Base-by-base conservation (phyloP, 2,329 filamentous ascomycete species). In the Metarhizium album region DNA sequence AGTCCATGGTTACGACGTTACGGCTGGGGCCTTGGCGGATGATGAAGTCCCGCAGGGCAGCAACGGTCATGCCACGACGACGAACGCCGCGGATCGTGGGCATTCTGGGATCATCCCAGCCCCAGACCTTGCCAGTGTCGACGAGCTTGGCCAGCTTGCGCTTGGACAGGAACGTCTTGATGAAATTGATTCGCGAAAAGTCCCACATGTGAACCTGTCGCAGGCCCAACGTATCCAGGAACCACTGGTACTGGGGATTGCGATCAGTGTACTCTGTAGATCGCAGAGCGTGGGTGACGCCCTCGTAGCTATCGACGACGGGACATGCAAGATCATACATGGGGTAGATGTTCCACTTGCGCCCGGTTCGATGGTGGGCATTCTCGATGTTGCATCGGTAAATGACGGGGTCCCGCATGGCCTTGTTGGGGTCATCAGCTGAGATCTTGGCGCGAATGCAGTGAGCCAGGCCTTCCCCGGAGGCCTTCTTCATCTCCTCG, bases 381-480 rank as follows among this genome's bases (percentile, higher is more conserved):
- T 74, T 73, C 52, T 75, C 74, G 54, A 74, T 61, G 65, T 95
- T 95, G 59, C 90, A 96, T 58, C 93, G 84, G 76, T 96, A 97
- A 67, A 98, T 94, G 68, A 97, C 90, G 13, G 93, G 93, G 67
- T 98, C 93, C 57, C 93, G 81, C 80, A 97, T 84, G 49, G 93
- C 89, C 71, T 95, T 95, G 75, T 98, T 97, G 57, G 86, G 86
- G 70, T 93, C 86, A 67, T 95, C 87, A 59, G 87, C 81, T 1
- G 88, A 91, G 60, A 97, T 87, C 76, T 94, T 96, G 52, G 93
- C 93, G 54, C 93, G 86, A 58, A 98, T 94, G 71, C 89, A 96
- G 82, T 91, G 90, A 63, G 78, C 82, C 46, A 82, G 70, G 53
- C 93, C 93, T 67, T 90, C 83, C 46, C 85, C 79, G 2, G 82